Percentiles rank a stretch among this genome's conserved stretches.
Conservation (phyloP, 495 filamentous ascomycete species). For the Aspergillus haitiensis region DNA sequence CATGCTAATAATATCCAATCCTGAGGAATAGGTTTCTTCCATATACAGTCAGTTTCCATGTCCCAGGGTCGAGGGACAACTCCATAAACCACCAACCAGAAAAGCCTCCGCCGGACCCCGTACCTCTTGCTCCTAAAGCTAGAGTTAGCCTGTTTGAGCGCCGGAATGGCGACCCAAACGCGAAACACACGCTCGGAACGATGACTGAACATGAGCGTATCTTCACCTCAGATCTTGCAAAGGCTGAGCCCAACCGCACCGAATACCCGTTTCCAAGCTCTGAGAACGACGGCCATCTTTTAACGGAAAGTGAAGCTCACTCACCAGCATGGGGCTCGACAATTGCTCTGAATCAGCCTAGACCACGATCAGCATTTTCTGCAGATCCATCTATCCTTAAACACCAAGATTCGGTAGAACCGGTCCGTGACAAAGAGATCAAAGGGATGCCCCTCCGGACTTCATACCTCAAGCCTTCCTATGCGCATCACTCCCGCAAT, state of each 20-base stretch:
- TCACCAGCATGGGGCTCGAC: constrained; percentile 67
- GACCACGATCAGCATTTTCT: constrained; percentile 62
- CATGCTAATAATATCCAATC: constrained; percentile 12
- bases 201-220: constrained; percentile 61
- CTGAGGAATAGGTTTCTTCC: constrained; percentile 71
- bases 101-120: constrained; percentile 26
- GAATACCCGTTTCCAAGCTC: constrained; percentile 39
- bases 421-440: constrained; percentile 27
- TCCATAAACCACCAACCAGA: constrained; percentile 36
- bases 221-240: constrained; percentile 49
- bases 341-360: constrained; percentile 67
- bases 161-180: constrained; percentile 40
- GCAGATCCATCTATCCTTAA: constrained; percentile 73
- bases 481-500: constrained; percentile 44
- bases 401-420: constrained; percentile 53
- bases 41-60: constrained; percentile 78
- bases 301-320: constrained; percentile 46
- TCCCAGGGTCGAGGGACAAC: constrained; percentile 31
- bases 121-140: constrained; percentile 41
- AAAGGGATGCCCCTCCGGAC: constrained; percentile 20
- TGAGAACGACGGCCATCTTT: constrained; percentile 20
- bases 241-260: constrained; percentile 31
- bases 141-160: constrained; percentile 43
- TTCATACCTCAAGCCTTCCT: constrained; percentile 7
- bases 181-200: constrained; percentile 56